phyloP scores from a whole-genome alignment of 352 stramenopile genomes.

The Globisporangium recalcitrans region DNA sequence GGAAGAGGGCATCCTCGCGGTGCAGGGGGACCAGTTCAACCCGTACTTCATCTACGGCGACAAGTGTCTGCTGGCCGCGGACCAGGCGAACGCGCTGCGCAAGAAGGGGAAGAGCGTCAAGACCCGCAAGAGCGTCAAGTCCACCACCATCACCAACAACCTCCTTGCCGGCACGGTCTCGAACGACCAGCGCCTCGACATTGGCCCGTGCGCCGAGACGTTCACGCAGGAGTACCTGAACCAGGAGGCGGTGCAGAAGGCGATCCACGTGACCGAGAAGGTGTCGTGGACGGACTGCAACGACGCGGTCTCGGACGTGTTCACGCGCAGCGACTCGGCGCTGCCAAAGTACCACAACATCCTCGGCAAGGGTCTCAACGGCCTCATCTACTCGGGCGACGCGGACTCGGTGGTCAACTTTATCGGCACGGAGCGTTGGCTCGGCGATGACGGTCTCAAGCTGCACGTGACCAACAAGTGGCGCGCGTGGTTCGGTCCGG shows the following conservation, averaged over 20 bases:
- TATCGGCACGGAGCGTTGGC: conserved; percentile 86
- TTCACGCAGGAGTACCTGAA: conserved; percentile 71
- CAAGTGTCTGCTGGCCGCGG: conserved; percentile 62
- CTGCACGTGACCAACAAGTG: conserved; percentile 58
- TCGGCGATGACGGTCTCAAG: conserved; percentile 66
- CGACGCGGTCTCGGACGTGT: conserved; percentile 46
- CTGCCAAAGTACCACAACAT: conserved; percentile 70
- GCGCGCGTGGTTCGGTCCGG: conserved; percentile 66
- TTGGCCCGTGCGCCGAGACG: conserved; percentile 57
- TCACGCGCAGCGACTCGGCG: conserved; percentile 51
- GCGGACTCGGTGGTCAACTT: conserved; percentile 82
- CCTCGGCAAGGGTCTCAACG: conserved; percentile 39
- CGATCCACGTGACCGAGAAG: conserved; percentile 45
- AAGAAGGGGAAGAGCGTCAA: conserved; percentile 34
- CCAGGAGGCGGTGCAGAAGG: conserved; percentile 45
- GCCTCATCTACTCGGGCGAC: conserved; percentile 73
- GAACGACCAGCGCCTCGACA: conserved; percentile 37
- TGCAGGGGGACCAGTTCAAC: conserved; percentile 45
- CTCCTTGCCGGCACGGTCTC: conserved; percentile 9
- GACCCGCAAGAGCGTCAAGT: conserved; percentile 8
- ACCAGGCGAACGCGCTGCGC: conserved; percentile 42
- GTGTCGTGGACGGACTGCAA: conserved; percentile 66
- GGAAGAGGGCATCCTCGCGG: conserved; percentile 39
- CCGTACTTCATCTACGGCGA: conserved; percentile 84
- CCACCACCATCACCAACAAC: conserved; percentile 16